These are phyloP conservation scores for Phytopythium ostracodes DNA, from an alignment of 352 stramenopile genomes.

Conservation along the genomic window DNA sequence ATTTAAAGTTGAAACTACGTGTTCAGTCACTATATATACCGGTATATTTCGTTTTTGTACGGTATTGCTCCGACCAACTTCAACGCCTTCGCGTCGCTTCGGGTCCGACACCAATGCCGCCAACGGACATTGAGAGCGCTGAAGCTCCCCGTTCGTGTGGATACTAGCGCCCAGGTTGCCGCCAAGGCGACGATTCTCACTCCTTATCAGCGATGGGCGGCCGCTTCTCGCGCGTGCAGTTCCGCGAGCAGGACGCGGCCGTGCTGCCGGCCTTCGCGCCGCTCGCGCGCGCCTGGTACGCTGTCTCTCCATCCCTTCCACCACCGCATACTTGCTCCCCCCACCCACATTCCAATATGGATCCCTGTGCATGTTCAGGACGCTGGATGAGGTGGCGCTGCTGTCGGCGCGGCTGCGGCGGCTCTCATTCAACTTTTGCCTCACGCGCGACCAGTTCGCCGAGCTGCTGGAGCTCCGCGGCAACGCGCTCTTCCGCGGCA, in stretches of 20 bases:
- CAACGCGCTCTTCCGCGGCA: constrained; percentile 49
- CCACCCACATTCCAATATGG: neutral
- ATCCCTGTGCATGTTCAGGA: constrained; percentile 29
- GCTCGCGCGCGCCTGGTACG: constrained; percentile 62
- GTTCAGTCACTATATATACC: neutral
- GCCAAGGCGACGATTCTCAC: too few species aligned
- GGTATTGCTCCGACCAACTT: neutral
- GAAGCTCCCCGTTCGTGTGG: neutral
- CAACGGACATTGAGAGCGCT: neutral
- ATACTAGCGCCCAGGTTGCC: neutral
- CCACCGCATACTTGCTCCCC: neutral
- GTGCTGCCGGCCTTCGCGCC: constrained; percentile 58
- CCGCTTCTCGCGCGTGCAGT: constrained; percentile 72
- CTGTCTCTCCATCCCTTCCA: neutral
- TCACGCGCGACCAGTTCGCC: constrained; percentile 59
- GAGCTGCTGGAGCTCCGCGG: constrained; percentile 53
- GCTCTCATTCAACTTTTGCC: constrained; percentile 77
- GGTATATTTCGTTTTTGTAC: neutral
- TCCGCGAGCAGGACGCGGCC: constrained; percentile 61
- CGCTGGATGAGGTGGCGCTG: constrained; percentile 47
- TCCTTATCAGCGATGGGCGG: constrained; percentile 41
- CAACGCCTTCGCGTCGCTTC: constrained; percentile 1
- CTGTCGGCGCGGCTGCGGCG: constrained; percentile 47
- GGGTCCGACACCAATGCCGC: neutral
- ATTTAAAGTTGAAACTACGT: neutral